Evolutionary conservation across 805 yeast species (phyloP).

Genomic region (Saccharomycopsis schoenii): DNA sequence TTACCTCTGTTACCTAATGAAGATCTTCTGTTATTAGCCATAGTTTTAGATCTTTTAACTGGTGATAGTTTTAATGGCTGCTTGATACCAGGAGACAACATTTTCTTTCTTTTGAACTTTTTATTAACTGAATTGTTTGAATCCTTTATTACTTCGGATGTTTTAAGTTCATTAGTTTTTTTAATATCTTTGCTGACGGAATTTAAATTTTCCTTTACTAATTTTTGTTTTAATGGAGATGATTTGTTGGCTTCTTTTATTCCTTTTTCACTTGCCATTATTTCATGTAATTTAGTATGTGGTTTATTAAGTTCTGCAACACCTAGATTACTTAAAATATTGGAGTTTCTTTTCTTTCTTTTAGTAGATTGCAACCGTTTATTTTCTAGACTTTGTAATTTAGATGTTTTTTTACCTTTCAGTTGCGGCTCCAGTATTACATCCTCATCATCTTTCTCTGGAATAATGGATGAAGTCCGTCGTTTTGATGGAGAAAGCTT

Average conservation of each 20-base stretch:
- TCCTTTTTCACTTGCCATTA: neutral
- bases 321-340: neutral
- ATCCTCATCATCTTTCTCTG: neutral
- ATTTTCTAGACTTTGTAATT: neutral
- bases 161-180: neutral
- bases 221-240: neutral
- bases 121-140: neutral
- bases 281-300: neutral
- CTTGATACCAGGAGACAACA: slow-evolving; percentile 9
- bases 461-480: neutral
- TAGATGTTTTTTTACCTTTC: neutral
- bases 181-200: neutral
- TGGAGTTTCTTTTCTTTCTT: neutral
- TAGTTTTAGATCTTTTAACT: slow-evolving; percentile 18
- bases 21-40: slow-evolving; percentile 33
- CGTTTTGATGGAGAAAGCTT: neutral
- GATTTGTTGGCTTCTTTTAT: neutral
- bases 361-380: neutral
- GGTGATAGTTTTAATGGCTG: slow-evolving; percentile 19
- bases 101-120: neutral
- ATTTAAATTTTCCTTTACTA: neutral
- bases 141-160: neutral
- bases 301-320: too few species aligned
- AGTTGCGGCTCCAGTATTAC: neutral
- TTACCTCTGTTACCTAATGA: slow-evolving; percentile 57